Base-by-base conservation (phyloP, 495 filamentous ascomycete species). In the Hypoxylon rickii region DNA sequence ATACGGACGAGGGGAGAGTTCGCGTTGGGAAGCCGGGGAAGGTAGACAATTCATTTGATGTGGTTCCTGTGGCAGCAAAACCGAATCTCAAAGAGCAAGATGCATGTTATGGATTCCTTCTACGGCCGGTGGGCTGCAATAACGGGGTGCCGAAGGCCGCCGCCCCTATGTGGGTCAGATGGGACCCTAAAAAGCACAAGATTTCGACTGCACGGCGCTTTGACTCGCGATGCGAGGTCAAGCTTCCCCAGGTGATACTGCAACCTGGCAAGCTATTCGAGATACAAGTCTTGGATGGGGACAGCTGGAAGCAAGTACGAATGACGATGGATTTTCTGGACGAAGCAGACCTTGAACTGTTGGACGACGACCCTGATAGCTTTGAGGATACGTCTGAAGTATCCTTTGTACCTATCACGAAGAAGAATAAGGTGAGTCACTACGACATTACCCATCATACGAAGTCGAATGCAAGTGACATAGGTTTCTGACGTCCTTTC, bases 151-250 rank as follows among this genome's bases (percentile, higher is more conserved):
- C 1, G 1, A 16, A 15, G 2, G 15, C 32, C 24, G 0, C n/a
- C 5, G 0, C 2, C 1, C 6, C 17, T 10, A 17, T 17, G 34
- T 61, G 57, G 57, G 44, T 55, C 8, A 39, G 42, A 34, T 61
- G 57, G 57, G 43, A 61, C 18, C 39, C 57, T 13, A 45, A 33
- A 15, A 54, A 29, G 32, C 31, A 44, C 16, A 36, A 15, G 13
- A 18, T 61, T 1, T 54, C 57, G 0, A 13, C 15, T 5, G 16
- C 40, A 17, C 16, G 37, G 3, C 50, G 17, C n/a, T 55, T 61
- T 3, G 50, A 61, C 13, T 13, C 10, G 7, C 51, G 18, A 8
- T 61, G 57, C 20, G 57, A 61, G 41, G 57, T 61, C 24, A 61
- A 45, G 39, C 29, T 55, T 2, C 44, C 44, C 1, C 40, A 40